Conservation (phyloP, 2,329 filamentous ascomycete genomes). For the Aureobasidium sp. region DNA sequence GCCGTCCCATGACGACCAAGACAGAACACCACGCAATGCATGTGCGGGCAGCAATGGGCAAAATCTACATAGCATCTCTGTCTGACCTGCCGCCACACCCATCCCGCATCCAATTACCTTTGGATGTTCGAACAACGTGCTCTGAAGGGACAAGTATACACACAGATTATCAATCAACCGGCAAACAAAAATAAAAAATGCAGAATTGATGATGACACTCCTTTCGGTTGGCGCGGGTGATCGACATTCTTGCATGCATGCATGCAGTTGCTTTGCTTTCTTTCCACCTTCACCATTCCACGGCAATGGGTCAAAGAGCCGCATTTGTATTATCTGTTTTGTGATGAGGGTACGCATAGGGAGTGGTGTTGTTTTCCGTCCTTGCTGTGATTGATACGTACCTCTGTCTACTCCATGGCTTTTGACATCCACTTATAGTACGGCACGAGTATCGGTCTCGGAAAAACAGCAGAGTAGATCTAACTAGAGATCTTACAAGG, state of each 20-base stretch:
- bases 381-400: too few relatives aligned
- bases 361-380: too few relatives aligned
- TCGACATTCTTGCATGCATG: neutral
- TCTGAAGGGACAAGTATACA: neutral
- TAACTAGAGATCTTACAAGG: too few relatives aligned
- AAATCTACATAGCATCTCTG: neutral
- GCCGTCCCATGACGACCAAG: neutral
- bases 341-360: neutral
- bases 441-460: too few relatives aligned
- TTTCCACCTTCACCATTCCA: too few relatives aligned
- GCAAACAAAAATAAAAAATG: neutral
- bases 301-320: neutral
- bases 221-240: neutral
- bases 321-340: neutral
- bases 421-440: too few relatives aligned
- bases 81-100: neutral
- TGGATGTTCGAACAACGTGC: neutral
- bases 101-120: neutral
- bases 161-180: neutral
- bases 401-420: too few relatives aligned
- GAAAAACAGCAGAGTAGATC: too few relatives aligned
- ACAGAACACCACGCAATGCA: neutral
- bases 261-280: neutral
- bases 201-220: neutral
- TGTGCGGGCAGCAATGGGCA: neutral